Evolutionary conservation across 225 moss, liverwort and hornwort species (phyloP).

Genomic region (Bryoerythrophyllum caledonicum): DNA sequence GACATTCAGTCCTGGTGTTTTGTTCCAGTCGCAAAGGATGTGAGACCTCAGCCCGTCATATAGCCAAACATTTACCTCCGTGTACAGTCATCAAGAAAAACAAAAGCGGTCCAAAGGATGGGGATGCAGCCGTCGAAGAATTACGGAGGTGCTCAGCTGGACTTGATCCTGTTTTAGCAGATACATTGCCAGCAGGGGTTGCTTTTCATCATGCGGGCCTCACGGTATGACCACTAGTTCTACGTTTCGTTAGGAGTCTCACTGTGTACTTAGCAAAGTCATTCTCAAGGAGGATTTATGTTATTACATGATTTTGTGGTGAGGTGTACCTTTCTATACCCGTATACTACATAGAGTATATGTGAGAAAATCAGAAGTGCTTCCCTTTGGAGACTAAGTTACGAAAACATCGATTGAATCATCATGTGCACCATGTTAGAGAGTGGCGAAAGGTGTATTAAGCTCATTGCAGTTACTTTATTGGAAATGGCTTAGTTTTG

Average conservation of each 20-base stretch:
- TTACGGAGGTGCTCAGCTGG: constrained; percentile 85
- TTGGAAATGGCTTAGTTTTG: constrained; percentile 9
- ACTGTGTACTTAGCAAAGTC: constrained; percentile 13
- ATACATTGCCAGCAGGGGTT: constrained; percentile 82
- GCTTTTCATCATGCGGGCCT: constrained; percentile 99
- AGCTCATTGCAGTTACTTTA: constrained; percentile 12
- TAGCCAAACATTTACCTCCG: constrained; percentile 75
- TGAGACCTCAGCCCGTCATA: constrained; percentile 89
- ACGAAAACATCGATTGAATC: background rate
- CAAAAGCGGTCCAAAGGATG: constrained; percentile 47
- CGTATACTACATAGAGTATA: background rate
- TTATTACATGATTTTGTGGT: constrained; percentile 1
- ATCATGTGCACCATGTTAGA: background rate
- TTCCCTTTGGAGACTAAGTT: background rate
- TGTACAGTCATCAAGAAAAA: constrained; percentile 46
- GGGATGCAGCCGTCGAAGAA: constrained; percentile 67
- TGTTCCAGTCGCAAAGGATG: constrained; percentile 96
- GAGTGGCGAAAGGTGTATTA: constrained; percentile 7
- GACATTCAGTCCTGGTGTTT: constrained; percentile 93
- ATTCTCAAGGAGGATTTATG: background rate
- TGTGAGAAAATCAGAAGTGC: background rate
- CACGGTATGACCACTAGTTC: constrained; percentile 55
- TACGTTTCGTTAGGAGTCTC: constrained; percentile 5
- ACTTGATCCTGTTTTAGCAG: constrained; percentile 78
- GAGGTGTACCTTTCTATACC: constrained; percentile 6